Base-by-base conservation (phyloP, 768 basidiomycete genomes). In the Tubosaeta sp. region DNA sequence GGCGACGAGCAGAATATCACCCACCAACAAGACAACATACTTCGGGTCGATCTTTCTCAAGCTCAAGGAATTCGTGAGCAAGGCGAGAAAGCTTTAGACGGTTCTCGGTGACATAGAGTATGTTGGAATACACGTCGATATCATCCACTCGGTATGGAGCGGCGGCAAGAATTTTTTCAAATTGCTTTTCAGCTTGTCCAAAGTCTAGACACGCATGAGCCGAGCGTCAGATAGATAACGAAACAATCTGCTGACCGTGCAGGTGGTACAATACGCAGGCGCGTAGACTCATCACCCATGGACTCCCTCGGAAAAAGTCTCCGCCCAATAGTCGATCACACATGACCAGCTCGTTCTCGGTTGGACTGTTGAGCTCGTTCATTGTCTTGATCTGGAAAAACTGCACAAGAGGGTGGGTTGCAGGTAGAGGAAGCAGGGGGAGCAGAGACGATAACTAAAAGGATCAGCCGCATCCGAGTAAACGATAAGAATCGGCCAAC, bases 41-140 rank as follows among this genome's bases (percentile, higher is more conserved):
- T 73, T 99, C 96, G 24, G 96, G 95, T 25, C 95, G 79, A 70
- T 95, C 90, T 69, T 91, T 87, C 60, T 98, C 94, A 29, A 95
- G 72, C 24, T 83, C 79, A 41, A 93, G 78, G 68, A 94, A 95
- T 57, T 94, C 87, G 56, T 94, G 93, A 8, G 95, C 96, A 32
- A 98, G 77, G 65, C 84, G 84, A 18, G 94, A 94, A 38, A 99
- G 73, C 62, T 95, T 94, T 30, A 90, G 73, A 40, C 83, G 81
- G 60, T 90, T 91, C 61, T 94, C 90, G 43, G 90, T 91, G 3
- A 98, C 94, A 68, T 97, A 98, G 36, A 98, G 78, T 63, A 98
- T 96, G 65, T 98, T 96, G 49, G 94, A 95, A 67, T 88, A 94
- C 32, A 96, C 83, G 62, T 98, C 96, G 50, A 98, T 87, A 61